phyloP scores from a whole-genome alignment of 352 stramenopile genomes.

The Peronosclerospora sorghi region DNA sequence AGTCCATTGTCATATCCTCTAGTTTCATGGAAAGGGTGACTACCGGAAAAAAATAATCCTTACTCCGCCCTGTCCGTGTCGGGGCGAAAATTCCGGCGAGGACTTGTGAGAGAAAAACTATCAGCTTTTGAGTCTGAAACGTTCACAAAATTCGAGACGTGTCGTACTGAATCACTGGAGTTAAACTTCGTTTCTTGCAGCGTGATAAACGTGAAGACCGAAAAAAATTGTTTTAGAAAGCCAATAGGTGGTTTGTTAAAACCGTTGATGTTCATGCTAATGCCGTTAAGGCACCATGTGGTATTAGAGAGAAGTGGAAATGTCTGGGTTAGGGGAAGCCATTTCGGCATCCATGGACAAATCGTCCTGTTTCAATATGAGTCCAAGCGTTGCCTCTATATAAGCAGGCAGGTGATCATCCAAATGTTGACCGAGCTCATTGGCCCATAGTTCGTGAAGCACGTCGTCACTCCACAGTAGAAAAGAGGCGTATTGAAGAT shows the following conservation, averaged over 20 bases:
- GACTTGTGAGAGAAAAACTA: neutral
- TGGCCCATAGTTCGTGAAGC: neutral
- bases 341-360: neutral
- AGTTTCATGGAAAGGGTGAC: neutral
- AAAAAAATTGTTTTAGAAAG: neutral
- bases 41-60: neutral
- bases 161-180: neutral
- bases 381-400: too few relatives aligned
- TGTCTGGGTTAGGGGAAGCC: neutral
- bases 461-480: neutral
- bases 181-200: neutral
- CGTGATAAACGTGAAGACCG: neutral
- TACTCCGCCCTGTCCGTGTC: neutral
- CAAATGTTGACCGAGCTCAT: neutral
- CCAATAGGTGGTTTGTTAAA: neutral
- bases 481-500: neutral
- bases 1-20: too few relatives aligned
- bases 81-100: neutral
- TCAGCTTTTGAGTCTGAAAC: neutral
- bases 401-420: neutral
- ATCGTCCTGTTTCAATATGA: too few relatives aligned
- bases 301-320: neutral
- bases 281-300: neutral
- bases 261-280: neutral
- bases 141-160: neutral